Percentiles rank a stretch among this genome's conserved stretches.
These are phyloP conservation scores for Neurospora sp. DNA, from an alignment of 495 filamentous ascomycete genomes.

Conservation along the genomic window DNA sequence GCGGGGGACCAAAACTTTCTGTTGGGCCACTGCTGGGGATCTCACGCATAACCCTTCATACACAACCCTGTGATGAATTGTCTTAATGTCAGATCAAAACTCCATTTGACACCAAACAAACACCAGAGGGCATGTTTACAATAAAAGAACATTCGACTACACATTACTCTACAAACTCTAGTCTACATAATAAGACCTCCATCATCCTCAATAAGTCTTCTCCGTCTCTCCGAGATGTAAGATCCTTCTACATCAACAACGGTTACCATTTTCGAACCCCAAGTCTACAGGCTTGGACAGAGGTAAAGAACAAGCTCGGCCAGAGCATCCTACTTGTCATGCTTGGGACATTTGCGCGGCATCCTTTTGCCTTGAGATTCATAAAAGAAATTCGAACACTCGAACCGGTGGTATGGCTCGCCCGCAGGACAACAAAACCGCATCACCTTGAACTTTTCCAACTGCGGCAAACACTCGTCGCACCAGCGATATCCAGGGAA, in stretches of 20 bases:
- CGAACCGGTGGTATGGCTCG: conserved; percentile 12
- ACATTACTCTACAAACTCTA: no score
- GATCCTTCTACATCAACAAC: no score
- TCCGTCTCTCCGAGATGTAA: no score
- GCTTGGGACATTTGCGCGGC: conserved; percentile 11
- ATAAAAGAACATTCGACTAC: no score
- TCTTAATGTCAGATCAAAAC: neutral
- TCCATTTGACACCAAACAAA: no score
- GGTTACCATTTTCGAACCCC: no score
- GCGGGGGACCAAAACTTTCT: neutral
- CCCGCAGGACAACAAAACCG: conserved; percentile 1
- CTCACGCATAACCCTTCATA: neutral
- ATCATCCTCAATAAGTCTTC: no score
- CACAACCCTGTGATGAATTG: neutral
- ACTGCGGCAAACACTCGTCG: conserved; percentile 21
- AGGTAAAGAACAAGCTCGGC: no score
- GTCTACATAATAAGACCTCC: no score
- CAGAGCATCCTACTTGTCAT: neutral
- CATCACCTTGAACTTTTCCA: conserved; percentile 7
- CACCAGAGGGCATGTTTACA: no score
- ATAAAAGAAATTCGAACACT: conserved; percentile 16
- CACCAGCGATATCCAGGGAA: conserved; percentile 21
- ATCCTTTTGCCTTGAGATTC: conserved; percentile 15
- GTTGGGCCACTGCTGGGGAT: neutral
- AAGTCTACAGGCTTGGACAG: no score